Conservation (phyloP, 1,139 yeast genomes). For the Taiozyma onychis region DNA sequence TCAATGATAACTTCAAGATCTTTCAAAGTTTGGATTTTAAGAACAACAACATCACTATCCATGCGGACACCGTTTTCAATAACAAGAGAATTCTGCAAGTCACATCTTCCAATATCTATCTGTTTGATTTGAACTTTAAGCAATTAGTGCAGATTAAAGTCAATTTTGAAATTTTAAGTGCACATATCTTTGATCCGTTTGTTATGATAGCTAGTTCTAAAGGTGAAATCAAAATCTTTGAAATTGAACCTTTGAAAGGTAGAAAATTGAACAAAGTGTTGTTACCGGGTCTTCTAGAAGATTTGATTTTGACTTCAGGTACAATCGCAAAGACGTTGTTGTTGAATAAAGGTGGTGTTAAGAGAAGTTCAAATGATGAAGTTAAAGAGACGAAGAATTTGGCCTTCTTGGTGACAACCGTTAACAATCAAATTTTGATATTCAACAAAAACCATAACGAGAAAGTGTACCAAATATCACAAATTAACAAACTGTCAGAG, state of each 20-base stretch:
- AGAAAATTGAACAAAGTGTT: slow-evolving; percentile 29
- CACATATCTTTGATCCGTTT: slow-evolving; percentile 51
- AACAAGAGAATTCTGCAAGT: slow-evolving; percentile 69
- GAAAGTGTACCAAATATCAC: slow-evolving; percentile 58
- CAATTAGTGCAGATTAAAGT: slow-evolving; percentile 34
- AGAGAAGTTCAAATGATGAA: slow-evolving; percentile 14
- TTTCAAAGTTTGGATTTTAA: slow-evolving; percentile 60
- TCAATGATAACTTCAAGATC: slow-evolving; percentile 60
- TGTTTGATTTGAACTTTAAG: slow-evolving; percentile 63
- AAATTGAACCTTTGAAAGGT: slow-evolving; percentile 29
- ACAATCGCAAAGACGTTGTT: slow-evolving; percentile 44
- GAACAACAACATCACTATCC: slow-evolving; percentile 58
- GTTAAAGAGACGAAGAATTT: slow-evolving; percentile 34
- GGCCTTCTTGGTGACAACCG: slow-evolving; percentile 64
- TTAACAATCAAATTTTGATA: slow-evolving; percentile 66
- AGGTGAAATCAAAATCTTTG: slow-evolving; percentile 50
- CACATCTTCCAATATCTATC: slow-evolving; percentile 56
- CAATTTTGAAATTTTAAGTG: slow-evolving; percentile 48
- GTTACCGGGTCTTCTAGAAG: slow-evolving; percentile 47
- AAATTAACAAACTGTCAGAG: slow-evolving; percentile 54
- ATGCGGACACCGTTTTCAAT: slow-evolving; percentile 55
- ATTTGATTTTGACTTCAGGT: slow-evolving; percentile 65
- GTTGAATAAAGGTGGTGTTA: slow-evolving; percentile 23
- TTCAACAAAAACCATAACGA: slow-evolving; percentile 62
- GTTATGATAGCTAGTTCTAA: slow-evolving; percentile 51